Evolutionary conservation across 768 basidiomycete species (phyloP).

Genomic region (Lactifluus pinguis): DNA sequence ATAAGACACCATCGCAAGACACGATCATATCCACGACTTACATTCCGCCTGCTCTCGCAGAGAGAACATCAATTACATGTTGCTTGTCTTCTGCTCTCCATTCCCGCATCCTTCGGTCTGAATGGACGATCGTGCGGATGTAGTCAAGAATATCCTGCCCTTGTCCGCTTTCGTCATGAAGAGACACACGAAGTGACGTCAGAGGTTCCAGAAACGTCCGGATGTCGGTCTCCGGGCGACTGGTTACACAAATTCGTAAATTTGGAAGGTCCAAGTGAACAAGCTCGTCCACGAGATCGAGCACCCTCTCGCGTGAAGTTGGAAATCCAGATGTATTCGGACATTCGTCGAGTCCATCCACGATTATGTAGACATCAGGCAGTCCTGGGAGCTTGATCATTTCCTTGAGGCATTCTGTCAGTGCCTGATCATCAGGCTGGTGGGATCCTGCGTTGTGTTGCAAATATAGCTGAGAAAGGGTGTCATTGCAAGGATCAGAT

Average conservation of each 20-base stretch:
- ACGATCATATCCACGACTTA: background rate
- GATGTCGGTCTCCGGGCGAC: background rate
- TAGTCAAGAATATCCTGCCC: background rate
- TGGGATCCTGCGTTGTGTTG: background rate
- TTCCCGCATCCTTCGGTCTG: background rate
- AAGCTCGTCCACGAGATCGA: background rate
- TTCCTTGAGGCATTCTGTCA: background rate
- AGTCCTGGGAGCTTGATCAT: background rate
- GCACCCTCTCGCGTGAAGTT: background rate
- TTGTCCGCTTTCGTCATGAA: background rate
- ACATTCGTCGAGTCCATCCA: slow-evolving; percentile 3
- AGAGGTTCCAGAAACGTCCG: background rate
- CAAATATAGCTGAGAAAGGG: background rate
- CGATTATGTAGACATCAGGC: background rate
- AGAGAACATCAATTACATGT: background rate
- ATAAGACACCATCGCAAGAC: background rate
- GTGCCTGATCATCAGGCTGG: background rate
- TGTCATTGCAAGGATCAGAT: background rate
- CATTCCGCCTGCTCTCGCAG: background rate
- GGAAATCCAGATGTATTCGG: background rate
- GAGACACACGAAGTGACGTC: background rate
- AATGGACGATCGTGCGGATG: background rate
- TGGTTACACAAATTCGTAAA: background rate
- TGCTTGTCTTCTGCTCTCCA: background rate
- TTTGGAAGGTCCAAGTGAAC: background rate